These are phyloP conservation scores for Yamadazyma songkhlaensis DNA, from an alignment of 1,139 yeast genomes.

Conservation along the genomic window DNA sequence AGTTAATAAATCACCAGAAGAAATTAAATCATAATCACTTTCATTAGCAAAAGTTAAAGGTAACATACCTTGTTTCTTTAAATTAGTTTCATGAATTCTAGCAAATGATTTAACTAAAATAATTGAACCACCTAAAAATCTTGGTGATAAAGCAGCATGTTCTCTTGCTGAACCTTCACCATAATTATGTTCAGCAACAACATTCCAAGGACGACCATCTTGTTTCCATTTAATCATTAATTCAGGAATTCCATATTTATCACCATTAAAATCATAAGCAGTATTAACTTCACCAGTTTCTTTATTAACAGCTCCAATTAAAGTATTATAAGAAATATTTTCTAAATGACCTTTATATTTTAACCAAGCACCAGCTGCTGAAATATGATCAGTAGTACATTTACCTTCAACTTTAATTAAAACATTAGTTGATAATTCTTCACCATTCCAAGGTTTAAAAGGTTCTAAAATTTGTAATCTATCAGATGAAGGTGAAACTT, in stretches of 20 bases:
- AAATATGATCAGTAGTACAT: constrained; percentile 97
- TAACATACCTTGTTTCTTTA: constrained; percentile 94
- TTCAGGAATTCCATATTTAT: constrained; percentile 82
- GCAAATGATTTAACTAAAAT: constrained; percentile 95
- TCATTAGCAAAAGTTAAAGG: constrained; percentile 91
- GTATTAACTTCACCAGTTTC: constrained; percentile 95
- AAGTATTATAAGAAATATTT: constrained; percentile 90
- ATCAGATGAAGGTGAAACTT: constrained; percentile 72
- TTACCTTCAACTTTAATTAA: constrained; percentile 92
- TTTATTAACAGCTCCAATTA: constrained; percentile 95
- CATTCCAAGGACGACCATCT: constrained; percentile 84
- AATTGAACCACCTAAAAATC: constrained; percentile 87
- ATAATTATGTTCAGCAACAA: constrained; percentile 94
- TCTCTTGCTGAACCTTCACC: constrained; percentile 99
- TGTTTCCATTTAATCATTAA: constrained; percentile 94
- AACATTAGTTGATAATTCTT: constrained; percentile 74
- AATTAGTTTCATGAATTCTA: constrained; percentile 79
- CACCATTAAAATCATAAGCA: constrained; percentile 85
- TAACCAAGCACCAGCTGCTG: constrained; percentile 99
- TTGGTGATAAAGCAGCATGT: constrained; percentile 95
- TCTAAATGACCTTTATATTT: constrained; percentile 97
- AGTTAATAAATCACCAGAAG: constrained; percentile 74
- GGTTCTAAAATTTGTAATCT: constrained; percentile 83
- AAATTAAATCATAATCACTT: constrained; percentile 76
- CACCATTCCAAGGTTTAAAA: constrained; percentile 78